These are phyloP conservation scores for Haberlea rhodopensis DNA, from an alignment of 257 asterid genomes.

Conservation along the genomic window DNA sequence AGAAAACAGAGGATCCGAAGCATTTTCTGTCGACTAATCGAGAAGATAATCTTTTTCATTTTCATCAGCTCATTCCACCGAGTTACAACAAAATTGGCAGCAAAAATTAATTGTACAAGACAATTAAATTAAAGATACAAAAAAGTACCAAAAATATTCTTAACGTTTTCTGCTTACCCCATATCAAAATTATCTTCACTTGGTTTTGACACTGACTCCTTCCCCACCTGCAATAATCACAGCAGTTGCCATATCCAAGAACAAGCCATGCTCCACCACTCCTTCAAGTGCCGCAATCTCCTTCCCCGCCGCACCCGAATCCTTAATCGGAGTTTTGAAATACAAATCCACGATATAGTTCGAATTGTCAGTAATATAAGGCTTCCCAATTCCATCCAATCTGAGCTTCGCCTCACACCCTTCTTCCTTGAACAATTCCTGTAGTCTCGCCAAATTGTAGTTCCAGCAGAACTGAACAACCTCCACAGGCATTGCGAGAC, in stretches of 20 bases:
- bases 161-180: background rate
- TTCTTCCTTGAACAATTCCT: constrained; percentile 65
- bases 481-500: constrained; percentile 93
- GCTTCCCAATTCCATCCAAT: constrained; percentile 64
- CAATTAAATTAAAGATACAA: background rate
- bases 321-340: constrained; percentile 80
- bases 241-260: constrained; percentile 59
- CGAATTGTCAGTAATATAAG: constrained; percentile 78
- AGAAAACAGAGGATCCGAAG: background rate
- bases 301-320: constrained; percentile 61
- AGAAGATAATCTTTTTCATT: background rate
- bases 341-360: constrained; percentile 91
- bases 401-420: constrained; percentile 75
- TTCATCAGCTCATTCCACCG: no score
- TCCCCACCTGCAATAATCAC: constrained; percentile 73
- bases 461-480: constrained; percentile 94
- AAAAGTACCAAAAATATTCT: background rate
- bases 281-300: constrained; percentile 76
- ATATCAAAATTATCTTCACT: constrained; percentile 30
- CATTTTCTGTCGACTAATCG: background rate
- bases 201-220: constrained; percentile 61
- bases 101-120: background rate
- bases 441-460: constrained; percentile 56
- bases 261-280: constrained; percentile 75
- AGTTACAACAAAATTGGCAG: no score